These are phyloP conservation scores for Aspergillus calidoustus DNA, from an alignment of 2,329 filamentous ascomycete genomes.

Conservation along the genomic window DNA sequence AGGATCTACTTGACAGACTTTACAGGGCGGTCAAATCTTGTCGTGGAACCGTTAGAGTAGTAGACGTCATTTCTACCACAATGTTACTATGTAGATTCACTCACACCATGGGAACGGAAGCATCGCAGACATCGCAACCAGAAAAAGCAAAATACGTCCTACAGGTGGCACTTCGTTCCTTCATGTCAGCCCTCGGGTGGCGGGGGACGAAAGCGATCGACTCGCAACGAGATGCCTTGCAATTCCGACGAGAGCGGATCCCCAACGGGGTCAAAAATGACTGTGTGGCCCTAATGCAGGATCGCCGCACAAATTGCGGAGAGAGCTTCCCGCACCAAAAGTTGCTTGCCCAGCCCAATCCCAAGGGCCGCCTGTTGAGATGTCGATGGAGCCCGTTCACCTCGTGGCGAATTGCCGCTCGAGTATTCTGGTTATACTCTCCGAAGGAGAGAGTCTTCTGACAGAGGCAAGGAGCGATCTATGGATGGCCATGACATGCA, in stretches of 20 bases:
- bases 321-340: slow-evolving; percentile 24
- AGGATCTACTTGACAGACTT: background rate
- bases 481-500: slow-evolving; percentile 1
- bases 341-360: slow-evolving; percentile 10
- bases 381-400: background rate
- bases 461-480: background rate
- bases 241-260: slow-evolving; percentile 2
- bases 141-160: background rate
- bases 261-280: slow-evolving; percentile 3
- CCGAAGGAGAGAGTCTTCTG: slow-evolving; percentile 4
- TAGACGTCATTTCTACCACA: slow-evolving; percentile 27
- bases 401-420: slow-evolving; percentile 7
- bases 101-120: background rate
- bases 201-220: slow-evolving; percentile 10
- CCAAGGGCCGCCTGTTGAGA: background rate
- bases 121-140: background rate
- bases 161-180: background rate
- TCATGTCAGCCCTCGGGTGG: slow-evolving; percentile 3
- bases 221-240: slow-evolving; percentile 5
- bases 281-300: slow-evolving; percentile 22
- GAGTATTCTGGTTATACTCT: background rate
- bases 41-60: slow-evolving; percentile 18
- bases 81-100: slow-evolving; percentile 16
- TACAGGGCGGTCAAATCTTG: slow-evolving; percentile 1
- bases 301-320: slow-evolving; percentile 27